phyloP scores from a whole-genome alignment of 306 rosid species.

The Cajanus cajan region DNA sequence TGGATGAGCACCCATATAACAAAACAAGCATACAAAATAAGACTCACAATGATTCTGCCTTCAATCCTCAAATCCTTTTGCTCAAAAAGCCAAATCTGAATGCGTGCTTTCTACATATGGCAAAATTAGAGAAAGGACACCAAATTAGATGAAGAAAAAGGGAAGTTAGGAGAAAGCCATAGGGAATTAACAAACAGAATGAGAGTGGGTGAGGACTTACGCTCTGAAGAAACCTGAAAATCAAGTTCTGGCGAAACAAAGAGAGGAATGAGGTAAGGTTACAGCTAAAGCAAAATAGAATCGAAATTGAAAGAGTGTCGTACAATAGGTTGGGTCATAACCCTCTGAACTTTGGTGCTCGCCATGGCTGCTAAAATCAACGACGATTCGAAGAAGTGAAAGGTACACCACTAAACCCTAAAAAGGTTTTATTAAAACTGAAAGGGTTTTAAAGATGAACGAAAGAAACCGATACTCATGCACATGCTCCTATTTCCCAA shows the following conservation, averaged over 20 bases:
- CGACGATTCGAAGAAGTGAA: neutral
- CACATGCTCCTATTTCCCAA: neutral
- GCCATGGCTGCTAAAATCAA: conserved; percentile 54
- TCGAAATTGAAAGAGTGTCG: neutral
- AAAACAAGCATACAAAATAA: neutral
- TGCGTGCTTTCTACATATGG: conserved; percentile 69
- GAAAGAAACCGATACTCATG: neutral
- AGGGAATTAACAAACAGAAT: neutral
- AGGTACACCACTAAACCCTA: neutral
- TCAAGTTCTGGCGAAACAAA: conserved; percentile 61
- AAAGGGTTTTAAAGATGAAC: neutral
- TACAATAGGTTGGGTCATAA: conserved; percentile 93
- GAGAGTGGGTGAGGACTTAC: conserved; percentile 38
- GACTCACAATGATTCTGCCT: conserved; percentile 78
- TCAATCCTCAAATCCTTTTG: conserved; percentile 83
- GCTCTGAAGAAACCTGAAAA: conserved; percentile 88
- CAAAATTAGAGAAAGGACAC: neutral
- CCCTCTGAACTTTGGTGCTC: conserved; percentile 95
- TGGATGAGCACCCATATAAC: neutral
- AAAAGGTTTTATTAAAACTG: too few relatives aligned
- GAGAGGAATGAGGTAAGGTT: neutral
- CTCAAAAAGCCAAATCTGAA: conserved; percentile 89
- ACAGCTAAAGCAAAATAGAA: conserved; percentile 17
- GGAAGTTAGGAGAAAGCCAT: neutral
- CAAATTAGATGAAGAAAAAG: neutral